Evolutionary conservation across 352 stramenopile genomes (phyloP).

Genomic region (Globisporangium megalacanthum): DNA sequence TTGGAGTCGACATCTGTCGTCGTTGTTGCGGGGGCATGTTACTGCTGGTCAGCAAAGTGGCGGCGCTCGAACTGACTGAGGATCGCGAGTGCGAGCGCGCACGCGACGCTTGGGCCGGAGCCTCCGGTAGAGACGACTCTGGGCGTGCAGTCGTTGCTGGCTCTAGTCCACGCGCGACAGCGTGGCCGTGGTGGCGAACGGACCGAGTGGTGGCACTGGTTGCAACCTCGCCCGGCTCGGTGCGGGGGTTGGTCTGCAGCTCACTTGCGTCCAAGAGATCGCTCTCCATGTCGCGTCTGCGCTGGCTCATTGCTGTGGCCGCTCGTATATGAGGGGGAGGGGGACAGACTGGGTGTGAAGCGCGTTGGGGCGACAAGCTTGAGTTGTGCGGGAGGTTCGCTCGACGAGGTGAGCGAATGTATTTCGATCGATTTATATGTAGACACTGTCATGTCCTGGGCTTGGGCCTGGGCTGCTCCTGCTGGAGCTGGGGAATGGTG

Average conservation of each 20-base stretch:
- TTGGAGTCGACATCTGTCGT: constrained; percentile 1
- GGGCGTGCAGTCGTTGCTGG: neutral
- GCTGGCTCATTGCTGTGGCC: constrained; percentile 19
- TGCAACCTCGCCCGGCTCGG: neutral
- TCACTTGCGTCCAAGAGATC: constrained; percentile 1
- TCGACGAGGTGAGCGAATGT: neutral
- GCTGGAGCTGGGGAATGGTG: neutral
- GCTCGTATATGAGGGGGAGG: neutral
- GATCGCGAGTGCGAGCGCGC: neutral
- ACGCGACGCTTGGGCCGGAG: neutral
- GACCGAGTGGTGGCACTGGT: constrained; percentile 1
- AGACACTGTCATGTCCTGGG: neutral
- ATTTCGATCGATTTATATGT: neutral
- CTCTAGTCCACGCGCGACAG: neutral
- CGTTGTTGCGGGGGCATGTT: neutral
- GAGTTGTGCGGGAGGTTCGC: neutral
- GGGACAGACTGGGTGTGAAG: too few species aligned
- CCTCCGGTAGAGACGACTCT: neutral
- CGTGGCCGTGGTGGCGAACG: neutral
- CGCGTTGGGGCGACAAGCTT: neutral
- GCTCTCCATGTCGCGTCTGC: constrained; percentile 1
- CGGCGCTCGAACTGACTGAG: neutral
- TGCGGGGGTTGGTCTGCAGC: neutral
- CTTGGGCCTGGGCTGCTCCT: too few species aligned
- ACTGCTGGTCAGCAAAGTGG: neutral